phyloP scores from a whole-genome alignment of 2,329 filamentous ascomycete species.

The Ophiocordyceps sinensis region DNA sequence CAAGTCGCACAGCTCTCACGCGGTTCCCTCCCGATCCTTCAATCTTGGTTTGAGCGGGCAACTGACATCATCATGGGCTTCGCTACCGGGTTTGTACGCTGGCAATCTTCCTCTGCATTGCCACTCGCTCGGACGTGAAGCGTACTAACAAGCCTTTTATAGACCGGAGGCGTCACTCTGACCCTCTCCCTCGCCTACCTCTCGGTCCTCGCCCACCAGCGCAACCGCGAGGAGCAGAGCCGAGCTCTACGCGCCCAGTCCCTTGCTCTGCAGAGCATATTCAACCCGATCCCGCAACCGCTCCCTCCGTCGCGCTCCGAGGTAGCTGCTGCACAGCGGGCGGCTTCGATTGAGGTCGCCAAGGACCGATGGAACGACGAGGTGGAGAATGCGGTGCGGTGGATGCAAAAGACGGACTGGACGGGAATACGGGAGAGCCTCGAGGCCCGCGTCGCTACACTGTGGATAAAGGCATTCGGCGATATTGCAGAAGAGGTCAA shows the following conservation, averaged over 20 bases:
- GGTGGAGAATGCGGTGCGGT: slow-evolving; percentile 49
- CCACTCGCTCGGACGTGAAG: background rate
- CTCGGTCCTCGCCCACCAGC: slow-evolving; percentile 53
- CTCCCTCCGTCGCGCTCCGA: slow-evolving; percentile 36
- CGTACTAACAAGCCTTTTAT: background rate
- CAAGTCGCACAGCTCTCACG: too few species aligned
- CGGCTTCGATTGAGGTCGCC: slow-evolving; percentile 46
- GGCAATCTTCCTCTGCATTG: background rate
- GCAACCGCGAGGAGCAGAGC: slow-evolving; percentile 47
- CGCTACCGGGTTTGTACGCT: slow-evolving; percentile 57
- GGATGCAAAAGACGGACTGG: slow-evolving; percentile 55
- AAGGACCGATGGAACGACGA: slow-evolving; percentile 73
- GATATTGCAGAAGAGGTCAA: slow-evolving; percentile 14
- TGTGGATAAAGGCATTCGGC: slow-evolving; percentile 28
- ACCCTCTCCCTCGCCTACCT: slow-evolving; percentile 63
- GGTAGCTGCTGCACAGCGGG: slow-evolving; percentile 34
- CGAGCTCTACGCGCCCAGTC: slow-evolving; percentile 42
- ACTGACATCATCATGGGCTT: slow-evolving; percentile 46
- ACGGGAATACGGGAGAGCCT: slow-evolving; percentile 42
- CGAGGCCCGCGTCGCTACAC: slow-evolving; percentile 31
- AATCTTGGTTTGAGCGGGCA: background rate
- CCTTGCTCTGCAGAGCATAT: slow-evolving; percentile 35
- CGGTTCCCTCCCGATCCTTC: too few species aligned
- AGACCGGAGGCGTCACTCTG: slow-evolving; percentile 65
- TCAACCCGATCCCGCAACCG: slow-evolving; percentile 31